Evolutionary conservation across 768 basidiomycete genomes (phyloP), one percentile per base, ranked within the genome.

Genomic region (Harrya chromipes): DNA sequence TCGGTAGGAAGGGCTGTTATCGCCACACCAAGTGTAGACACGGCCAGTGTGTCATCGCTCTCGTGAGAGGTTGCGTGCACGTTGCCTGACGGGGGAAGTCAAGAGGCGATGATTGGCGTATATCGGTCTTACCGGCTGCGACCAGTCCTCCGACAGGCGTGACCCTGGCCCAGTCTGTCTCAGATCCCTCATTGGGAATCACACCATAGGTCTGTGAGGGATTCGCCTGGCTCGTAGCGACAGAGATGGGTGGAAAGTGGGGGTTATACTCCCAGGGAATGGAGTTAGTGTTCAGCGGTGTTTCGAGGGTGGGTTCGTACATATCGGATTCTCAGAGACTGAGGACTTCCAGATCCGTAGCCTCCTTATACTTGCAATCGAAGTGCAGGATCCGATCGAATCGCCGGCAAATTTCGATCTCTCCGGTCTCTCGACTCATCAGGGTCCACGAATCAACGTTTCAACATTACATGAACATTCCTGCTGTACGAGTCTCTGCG

Each of bases 221-320:
- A 41, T 27, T 14, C n/a, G 1, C 7, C 17, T 52, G 29, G 21
- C n/a, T 6, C 27, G 10, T 17, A 17, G 12, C 10, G 12, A 31
- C 3, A 26, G 10, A 21, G 19, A 20, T 10, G 13, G 11, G 19
- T 10, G 3, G 29, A 20, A 26, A 27, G 11, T 17, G 14, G 6
- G 24, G n/a, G 10, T 31, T n/a, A 21, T 24, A 8, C 13, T 5
- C 20, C 16, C 12, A 17, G 9, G 13, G 19, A 26, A 36, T 39
- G 33, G 40, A 12, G 6, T 20, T 19, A 26, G 19, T n/a, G 11
- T 39, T 29, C 37, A 7, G 6, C 9, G 24, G 21, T 17, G 20
- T 29, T 10, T 43, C n/a, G n/a, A 41, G 12, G 27, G 33, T 50
- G 23, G 35, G 49, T 57, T 19, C 35, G 36, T 44, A 35, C 43